Evolutionary conservation across 2,329 filamentous ascomycete genomes (phyloP), one percentile per base, ranked within the genome.

Genomic region (Cadophora sp.): DNA sequence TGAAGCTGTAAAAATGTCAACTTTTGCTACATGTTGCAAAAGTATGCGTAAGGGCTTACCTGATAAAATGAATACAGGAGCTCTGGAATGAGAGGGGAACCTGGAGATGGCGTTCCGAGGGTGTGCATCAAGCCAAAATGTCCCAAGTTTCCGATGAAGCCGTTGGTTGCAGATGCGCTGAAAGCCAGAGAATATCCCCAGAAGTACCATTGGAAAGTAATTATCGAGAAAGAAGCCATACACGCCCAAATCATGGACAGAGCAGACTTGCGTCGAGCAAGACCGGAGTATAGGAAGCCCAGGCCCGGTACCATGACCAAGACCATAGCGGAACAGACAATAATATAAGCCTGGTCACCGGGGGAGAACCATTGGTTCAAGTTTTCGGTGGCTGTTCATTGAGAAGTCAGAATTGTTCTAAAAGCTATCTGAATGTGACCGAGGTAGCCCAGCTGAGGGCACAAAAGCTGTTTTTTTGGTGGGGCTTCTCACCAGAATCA

Each of bases 181-280:
- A 98, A 97, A 63, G 95, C 94, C 70, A 99, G 85, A 16, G 95
- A 97, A 81, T 97, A 99, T 46, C 96, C 96, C 95, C 96, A 98
- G 81, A 99, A 97, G 78, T 97, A 98, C 96, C 96, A 99, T 83
- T 99, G 96, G 84, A 99, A 97, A 66, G 92, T 91, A 79, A 97
- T 86, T 78, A 98, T 90, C 59, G 92, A 94, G 79, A 92, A 92
- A 58, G 94, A 96, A 80, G 92, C 95, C 92, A 99, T 97, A 82
- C 92, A 94, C 16, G 95, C 94, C 93, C 94, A 98, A 77, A 99
- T 96, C 85, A 98, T 91, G 72, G 94, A 97, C 53, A 99, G 87
- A 34, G 96, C 96, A 5, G 96, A 98, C 85, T 99, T 99, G 85
- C 96, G 89, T 73, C 96, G 91, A n/a, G 96, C 95, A 73, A 98